Conservation (phyloP, 495 filamentous ascomycete genomes). For the Lichenothelia convexa region DNA sequence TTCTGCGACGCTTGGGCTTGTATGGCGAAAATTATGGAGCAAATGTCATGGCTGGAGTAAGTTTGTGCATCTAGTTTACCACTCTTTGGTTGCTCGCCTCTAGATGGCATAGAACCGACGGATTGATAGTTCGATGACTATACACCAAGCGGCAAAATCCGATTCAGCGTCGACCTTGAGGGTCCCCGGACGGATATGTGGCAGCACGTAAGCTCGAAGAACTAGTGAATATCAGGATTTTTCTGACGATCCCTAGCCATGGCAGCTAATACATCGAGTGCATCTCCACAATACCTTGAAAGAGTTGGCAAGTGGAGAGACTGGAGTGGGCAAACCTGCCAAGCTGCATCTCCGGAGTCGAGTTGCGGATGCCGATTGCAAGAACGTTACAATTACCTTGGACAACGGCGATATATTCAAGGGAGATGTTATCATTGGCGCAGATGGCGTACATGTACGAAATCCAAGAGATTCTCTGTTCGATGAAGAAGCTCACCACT, state of each 20-base stretch:
- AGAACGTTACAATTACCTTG: slow-evolving; percentile 5
- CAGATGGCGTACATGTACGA: slow-evolving; percentile 20
- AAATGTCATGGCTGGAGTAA: slow-evolving; percentile 5
- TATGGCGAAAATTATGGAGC: slow-evolving; percentile 5
- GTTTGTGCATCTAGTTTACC: slow-evolving; percentile 11
- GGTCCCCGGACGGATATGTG: slow-evolving; percentile 10
- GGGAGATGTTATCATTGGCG: slow-evolving; percentile 17
- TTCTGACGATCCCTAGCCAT: slow-evolving; percentile 2
- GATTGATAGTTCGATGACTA: too few species aligned
- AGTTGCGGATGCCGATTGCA: slow-evolving; percentile 4
- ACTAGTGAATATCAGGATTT: background rate
- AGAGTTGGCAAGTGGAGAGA: slow-evolving; percentile 6
- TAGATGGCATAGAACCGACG: too few species aligned
- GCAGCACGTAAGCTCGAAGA: slow-evolving; percentile 8
- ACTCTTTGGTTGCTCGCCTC: too few species aligned
- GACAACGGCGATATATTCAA: slow-evolving; percentile 8
- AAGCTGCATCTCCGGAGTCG: slow-evolving; percentile 3
- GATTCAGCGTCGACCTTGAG: slow-evolving; percentile 1
- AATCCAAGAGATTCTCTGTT: too few species aligned
- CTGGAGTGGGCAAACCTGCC: slow-evolving; percentile 12
- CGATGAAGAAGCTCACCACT: too few species aligned
- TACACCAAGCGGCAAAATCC: too few species aligned
- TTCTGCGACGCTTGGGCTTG: slow-evolving; percentile 8
- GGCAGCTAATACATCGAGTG: slow-evolving; percentile 16
- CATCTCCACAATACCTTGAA: slow-evolving; percentile 15